These are phyloP conservation scores for Yamadazyma membranifaciens DNA, from an alignment of 1,139 yeast species.

Conservation along the genomic window DNA sequence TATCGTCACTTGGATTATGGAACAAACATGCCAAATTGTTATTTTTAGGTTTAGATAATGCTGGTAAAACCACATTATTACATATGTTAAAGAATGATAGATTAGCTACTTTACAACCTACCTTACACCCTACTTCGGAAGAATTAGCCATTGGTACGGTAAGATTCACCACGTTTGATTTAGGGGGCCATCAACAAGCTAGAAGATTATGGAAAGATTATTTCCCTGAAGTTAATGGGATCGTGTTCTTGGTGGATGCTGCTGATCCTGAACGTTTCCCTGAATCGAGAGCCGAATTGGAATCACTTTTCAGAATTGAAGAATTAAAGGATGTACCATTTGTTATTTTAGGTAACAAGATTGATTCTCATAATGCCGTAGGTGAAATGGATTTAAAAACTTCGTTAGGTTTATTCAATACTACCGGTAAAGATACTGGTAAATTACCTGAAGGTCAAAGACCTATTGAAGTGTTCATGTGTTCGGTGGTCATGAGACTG, in stretches of 20 bases:
- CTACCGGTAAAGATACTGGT: slow-evolving; percentile 81
- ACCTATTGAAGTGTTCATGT: slow-evolving; percentile 96
- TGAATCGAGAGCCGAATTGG: slow-evolving; percentile 93
- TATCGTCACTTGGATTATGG: slow-evolving; percentile 93
- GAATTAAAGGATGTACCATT: slow-evolving; percentile 90
- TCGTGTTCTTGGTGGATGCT: slow-evolving; percentile 93
- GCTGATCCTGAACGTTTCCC: slow-evolving; percentile 95
- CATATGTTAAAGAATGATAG: slow-evolving; percentile 98
- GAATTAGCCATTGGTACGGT: slow-evolving; percentile 96
- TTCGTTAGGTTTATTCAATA: slow-evolving; percentile 78
- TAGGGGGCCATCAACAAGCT: slow-evolving; percentile 98
- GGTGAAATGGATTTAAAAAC: slow-evolving; percentile 93
- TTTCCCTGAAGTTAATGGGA: slow-evolving; percentile 98
- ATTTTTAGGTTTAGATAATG: slow-evolving; percentile 95
- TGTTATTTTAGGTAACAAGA: slow-evolving; percentile 92
- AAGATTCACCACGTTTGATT: slow-evolving; percentile 94
- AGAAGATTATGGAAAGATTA: slow-evolving; percentile 99
- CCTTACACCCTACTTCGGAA: slow-evolving; percentile 97
- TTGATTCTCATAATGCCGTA: slow-evolving; percentile 91
- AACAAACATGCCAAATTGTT: slow-evolving; percentile 96
- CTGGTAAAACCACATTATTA: slow-evolving; percentile 95
- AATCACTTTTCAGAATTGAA: slow-evolving; percentile 86
- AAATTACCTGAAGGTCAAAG: slow-evolving; percentile 74
- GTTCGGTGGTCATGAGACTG: slow-evolving; percentile 95
- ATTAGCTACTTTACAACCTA: slow-evolving; percentile 95